These are phyloP conservation scores for Nannochloropsis granulata DNA, from an alignment of 108 stramenopile species.

Conservation along the genomic window DNA sequence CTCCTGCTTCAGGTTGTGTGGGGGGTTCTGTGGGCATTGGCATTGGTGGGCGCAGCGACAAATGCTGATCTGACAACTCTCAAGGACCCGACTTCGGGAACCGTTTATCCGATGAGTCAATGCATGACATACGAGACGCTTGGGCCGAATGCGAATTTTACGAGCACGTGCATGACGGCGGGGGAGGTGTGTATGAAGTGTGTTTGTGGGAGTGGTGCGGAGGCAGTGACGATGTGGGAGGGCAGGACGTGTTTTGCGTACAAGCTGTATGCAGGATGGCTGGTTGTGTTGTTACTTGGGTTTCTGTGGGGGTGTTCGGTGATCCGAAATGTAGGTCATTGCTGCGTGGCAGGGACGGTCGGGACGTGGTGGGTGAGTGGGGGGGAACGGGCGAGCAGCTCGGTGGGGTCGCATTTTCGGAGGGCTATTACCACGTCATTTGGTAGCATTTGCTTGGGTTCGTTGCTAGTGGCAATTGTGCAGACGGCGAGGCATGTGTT, in stretches of 20 bases:
- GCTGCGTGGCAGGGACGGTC: constrained; percentile 59
- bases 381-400: constrained; percentile 42
- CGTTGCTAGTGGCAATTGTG: constrained; percentile 56
- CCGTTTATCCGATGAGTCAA: background rate
- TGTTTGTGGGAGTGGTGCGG: background rate
- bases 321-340: constrained; percentile 53
- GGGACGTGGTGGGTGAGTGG: constrained; percentile 70
- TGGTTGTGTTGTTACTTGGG: background rate
- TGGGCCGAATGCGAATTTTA: background rate
- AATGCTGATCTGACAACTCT: background rate
- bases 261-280: background rate
- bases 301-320: constrained; percentile 15
- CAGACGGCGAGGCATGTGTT: constrained; percentile 47
- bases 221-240: background rate
- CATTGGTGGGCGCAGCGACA: background rate
- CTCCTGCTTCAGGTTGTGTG: background rate
- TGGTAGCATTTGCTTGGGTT: constrained; percentile 62
- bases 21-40: background rate
- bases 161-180: background rate
- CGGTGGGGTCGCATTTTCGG: constrained; percentile 10
- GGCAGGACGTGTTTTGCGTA: background rate
- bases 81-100: background rate
- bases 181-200: background rate
- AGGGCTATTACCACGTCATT: constrained; percentile 56
- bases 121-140: background rate